Base-by-base conservation (phyloP, 2,329 filamentous ascomycete genomes). In the Tolypocladium sp. region DNA sequence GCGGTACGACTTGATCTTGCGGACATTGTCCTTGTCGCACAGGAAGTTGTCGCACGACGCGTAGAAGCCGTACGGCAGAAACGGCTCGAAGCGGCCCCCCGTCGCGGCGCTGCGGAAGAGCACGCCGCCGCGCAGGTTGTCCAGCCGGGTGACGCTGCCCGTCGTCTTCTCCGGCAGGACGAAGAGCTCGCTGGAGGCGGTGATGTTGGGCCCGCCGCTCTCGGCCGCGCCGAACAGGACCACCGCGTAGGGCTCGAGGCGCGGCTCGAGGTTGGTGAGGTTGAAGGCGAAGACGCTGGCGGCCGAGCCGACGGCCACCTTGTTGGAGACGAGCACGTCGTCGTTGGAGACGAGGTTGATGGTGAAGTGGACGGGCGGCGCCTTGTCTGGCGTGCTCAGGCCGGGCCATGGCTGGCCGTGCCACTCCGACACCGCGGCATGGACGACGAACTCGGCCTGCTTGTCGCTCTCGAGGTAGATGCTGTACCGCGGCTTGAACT, bases 1-100 rank as follows among this genome's bases (percentile, higher is more conserved):
- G 25, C 65, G 64, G 60, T 77, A 78, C 10, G 63, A 58, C 51
- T 70, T 67, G 20, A 76, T 67, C 6, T 69, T 67, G 2, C 66
- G 65, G 5, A 66, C 59, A n/a, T 68, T 71, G 55, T 72, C 69
- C 63, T 76, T 74, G 37, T 71, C 68, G 59, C 67, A 69, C 40
- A 80, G 73, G 61, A 79, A 79, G 15, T 71, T 70, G 59, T 78
- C 75, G 59, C 77, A 78, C 1, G 70, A 66, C 1, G 76, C 71
- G 61, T 76, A 79, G 60, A 74, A 77, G 6, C 75, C 77, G 61
- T 76, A 80, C 17, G 77, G 74, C 35, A 81, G 63, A 54, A 79
- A 65, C 0, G 77, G 76, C 38, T 67, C 63, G 64, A 77, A 79
- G 22, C 55, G 64, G 46, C 68, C 64, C 10, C 59, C 67, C 1